These are phyloP conservation scores for Ceriops decandra DNA, from an alignment of 345 rosid species.

Conservation along the genomic window DNA sequence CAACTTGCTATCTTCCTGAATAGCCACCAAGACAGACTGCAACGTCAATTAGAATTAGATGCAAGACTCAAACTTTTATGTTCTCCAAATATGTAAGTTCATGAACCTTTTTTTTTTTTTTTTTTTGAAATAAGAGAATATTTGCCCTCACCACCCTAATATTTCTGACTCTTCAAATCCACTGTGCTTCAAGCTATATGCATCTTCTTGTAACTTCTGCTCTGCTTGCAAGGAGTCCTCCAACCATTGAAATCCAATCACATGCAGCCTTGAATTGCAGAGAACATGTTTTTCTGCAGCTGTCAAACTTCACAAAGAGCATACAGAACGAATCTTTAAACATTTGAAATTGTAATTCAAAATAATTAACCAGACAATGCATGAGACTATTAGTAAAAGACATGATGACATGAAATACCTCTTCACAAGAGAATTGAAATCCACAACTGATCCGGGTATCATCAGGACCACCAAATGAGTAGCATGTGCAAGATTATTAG, in stretches of 20 bases:
- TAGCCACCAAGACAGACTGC: not conserved
- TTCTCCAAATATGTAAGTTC: not conserved
- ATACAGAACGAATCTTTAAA: not conserved
- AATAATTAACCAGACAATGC: too few species aligned
- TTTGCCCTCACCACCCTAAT: slow-evolving; percentile 43
- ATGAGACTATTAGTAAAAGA: not conserved
- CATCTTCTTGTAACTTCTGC: slow-evolving; percentile 56
- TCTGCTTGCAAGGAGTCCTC: slow-evolving; percentile 60
- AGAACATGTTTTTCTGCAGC: slow-evolving; percentile 42
- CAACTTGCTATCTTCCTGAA: not conserved
- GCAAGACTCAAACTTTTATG: not conserved
- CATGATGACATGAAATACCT: slow-evolving; percentile 35
- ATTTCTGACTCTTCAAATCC: slow-evolving; percentile 35
- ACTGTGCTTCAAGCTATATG: slow-evolving; percentile 54
- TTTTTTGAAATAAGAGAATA: slow-evolving; percentile 1
- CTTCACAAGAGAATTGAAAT: slow-evolving; percentile 37
- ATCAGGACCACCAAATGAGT: slow-evolving; percentile 70
- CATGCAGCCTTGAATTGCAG: slow-evolving; percentile 43
- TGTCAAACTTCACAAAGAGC: slow-evolving; percentile 40
- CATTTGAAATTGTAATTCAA: too few species aligned
- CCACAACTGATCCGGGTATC: slow-evolving; percentile 39
- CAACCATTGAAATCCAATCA: slow-evolving; percentile 72
- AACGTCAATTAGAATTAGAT: not conserved
- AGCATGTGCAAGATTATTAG: slow-evolving; percentile 49
- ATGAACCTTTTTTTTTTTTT: too few species aligned